Base-by-base conservation (phyloP, 2,329 filamentous ascomycete genomes). In the Trichoderma pleuroti region DNA sequence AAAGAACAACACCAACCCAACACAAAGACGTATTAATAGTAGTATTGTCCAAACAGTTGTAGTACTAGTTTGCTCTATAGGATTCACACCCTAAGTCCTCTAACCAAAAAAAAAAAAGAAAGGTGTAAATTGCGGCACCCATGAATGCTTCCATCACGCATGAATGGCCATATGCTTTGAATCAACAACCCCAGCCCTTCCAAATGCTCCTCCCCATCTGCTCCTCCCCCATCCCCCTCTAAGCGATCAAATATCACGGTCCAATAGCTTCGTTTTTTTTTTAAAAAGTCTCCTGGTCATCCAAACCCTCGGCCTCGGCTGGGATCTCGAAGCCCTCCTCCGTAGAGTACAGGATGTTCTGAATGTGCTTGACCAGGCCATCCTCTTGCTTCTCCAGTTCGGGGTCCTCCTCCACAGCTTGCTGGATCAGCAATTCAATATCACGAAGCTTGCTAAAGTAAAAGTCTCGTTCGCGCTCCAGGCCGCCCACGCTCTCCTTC, bases 371-470 rank as follows among this genome's bases (percentile, higher is more conserved):
- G 81, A 98, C 88, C 73, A 99, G 85, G 18, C 93, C 91, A 73
- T 94, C 92, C 77, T 98, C 95, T 72, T 97, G 92, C 87, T 97
- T 95, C 84, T 98, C 96, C 65, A 98, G 84, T 83, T 97, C 92
- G 0, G 94, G 94, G 75, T 98, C 93, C 73, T 93, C 92, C 76
- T 99, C 96, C 78, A 97, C 92, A 12, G 94, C 94, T 77, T 93
- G 92, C 84, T 99, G 96, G 69, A 99, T 88, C 77, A 99, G 85
- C 74, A 99, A 85, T 84, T 99, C 96, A 76, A 99, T 99, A 80
- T 99, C 96, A 72, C 96, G 89, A 74, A 99, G 87, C 86, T 99
- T 99, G 87, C 93, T 97, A 83, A 99, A 99, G 86, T 99, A 99
- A 81, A 99, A 99, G 81, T 99, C 96, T 63, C 96, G 89, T 85